Conservation (phyloP, 345 rosid species). For the Raphanus sativus region DNA sequence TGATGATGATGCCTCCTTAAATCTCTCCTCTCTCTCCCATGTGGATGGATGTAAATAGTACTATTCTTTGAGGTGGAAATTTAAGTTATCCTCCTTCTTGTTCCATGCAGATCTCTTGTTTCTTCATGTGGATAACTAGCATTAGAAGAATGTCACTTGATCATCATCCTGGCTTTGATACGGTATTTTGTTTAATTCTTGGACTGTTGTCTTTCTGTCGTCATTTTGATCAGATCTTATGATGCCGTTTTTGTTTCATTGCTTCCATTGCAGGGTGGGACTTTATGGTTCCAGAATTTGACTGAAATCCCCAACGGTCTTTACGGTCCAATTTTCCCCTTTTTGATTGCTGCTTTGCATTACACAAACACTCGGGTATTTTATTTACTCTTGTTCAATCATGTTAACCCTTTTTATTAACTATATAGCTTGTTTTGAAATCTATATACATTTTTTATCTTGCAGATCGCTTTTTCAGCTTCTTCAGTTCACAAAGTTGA, state of each 20-base stretch:
- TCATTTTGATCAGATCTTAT: not conserved
- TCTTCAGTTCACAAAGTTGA: conserved; percentile 48
- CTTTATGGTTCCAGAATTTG: conserved; percentile 91
- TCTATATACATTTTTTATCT: not conserved
- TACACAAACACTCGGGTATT: conserved; percentile 75
- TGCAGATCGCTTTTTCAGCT: conserved; percentile 60
- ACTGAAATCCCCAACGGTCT: conserved; percentile 69
- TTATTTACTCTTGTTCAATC: conserved; percentile 20
- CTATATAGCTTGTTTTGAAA: not conserved
- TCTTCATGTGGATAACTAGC: conserved; percentile 44
- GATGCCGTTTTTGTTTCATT: conserved; percentile 2
- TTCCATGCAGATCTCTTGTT: conserved; percentile 68
- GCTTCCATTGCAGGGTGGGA: conserved; percentile 70
- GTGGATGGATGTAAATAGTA: too few species aligned
- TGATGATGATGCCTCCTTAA: too few species aligned
- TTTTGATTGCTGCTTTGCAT: conserved; percentile 76
- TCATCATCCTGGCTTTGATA: conserved; percentile 51
- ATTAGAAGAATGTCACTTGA: conserved; percentile 43
- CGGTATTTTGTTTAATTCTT: conserved; percentile 39
- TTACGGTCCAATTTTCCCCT: conserved; percentile 67
- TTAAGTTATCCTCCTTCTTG: conserved; percentile 17
- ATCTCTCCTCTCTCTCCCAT: too few species aligned
- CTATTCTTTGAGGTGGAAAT: not conserved
- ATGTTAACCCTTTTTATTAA: not conserved
- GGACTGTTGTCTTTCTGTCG: not conserved